A percentile compares a stretch with the other conserved stretches of the same genome.
Evolutionary conservation across 495 filamentous ascomycete species (phyloP).

Genomic region (Hyaloscypha variabilis): DNA sequence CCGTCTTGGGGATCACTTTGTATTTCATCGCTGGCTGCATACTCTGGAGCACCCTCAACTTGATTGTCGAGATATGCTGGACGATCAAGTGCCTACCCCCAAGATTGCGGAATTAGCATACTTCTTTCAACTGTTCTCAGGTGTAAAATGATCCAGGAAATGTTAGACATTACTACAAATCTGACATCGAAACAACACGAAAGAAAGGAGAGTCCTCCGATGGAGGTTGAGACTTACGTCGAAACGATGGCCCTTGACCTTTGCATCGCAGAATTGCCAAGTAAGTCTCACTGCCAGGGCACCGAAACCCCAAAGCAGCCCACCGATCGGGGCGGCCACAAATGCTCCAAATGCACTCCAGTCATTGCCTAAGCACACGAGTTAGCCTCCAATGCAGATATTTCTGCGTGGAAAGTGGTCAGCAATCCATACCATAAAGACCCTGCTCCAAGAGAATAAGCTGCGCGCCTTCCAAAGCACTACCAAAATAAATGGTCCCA

Average conservation of each 20-base stretch:
- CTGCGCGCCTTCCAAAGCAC: conserved; percentile 61
- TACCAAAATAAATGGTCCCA: conserved; percentile 68
- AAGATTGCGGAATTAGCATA: too few species aligned
- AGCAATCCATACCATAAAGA: too few species aligned
- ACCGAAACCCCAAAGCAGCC: conserved; percentile 66
- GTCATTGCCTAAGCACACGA: too few species aligned
- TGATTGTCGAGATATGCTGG: conserved; percentile 36
- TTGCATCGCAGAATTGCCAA: conserved; percentile 54
- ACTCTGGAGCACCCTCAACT: conserved; percentile 26
- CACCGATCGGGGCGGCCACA: conserved; percentile 72
- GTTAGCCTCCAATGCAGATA: too few species aligned
- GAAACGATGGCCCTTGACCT: conserved; percentile 55
- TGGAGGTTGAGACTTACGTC: too few species aligned
- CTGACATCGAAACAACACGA: too few species aligned
- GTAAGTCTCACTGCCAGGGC: conserved; percentile 57
- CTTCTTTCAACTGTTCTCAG: too few species aligned
- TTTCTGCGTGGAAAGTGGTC: too few species aligned
- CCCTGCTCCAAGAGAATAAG: conserved; percentile 71
- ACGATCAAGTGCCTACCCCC: conserved; percentile 66
- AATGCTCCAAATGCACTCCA: conserved; percentile 83
- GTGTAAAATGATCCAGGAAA: too few species aligned
- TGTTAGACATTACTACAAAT: too few species aligned
- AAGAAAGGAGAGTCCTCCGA: too few species aligned
- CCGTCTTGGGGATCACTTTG: conserved; percentile 29
- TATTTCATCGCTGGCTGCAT: conserved; percentile 33